These are phyloP conservation scores for Zygnema cylindricum DNA, from an alignment of 139 green algal genomes.

Conservation along the genomic window DNA sequence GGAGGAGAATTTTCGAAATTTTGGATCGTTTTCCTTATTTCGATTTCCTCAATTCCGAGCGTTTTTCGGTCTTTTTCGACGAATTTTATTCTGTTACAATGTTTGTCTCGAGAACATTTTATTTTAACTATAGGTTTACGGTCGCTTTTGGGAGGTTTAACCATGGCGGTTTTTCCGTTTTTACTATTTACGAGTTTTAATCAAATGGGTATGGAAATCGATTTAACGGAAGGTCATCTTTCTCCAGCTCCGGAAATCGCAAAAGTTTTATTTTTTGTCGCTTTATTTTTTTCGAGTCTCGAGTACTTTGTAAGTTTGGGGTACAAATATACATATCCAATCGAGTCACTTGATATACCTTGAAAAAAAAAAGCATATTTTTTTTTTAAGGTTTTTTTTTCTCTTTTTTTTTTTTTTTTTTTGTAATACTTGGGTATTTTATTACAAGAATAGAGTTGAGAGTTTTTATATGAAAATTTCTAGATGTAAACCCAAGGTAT, in stretches of 20 bases:
- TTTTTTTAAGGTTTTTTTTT: too few relatives aligned
- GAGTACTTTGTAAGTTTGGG: constrained; percentile 6
- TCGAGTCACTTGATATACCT: constrained; percentile 14
- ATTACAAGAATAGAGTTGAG: too few relatives aligned
- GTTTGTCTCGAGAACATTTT: neutral
- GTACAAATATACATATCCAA: neutral
- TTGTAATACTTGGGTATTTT: too few relatives aligned
- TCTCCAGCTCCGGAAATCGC: neutral
- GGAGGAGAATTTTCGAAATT: neutral
- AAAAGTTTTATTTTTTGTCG: neutral
- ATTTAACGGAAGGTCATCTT: neutral
- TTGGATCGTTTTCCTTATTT: neutral
- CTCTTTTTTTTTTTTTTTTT: too few relatives aligned
- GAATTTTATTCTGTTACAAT: neutral
- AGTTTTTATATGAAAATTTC: too few relatives aligned
- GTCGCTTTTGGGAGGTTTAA: neutral
- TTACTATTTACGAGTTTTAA: neutral
- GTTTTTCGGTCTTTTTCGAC: neutral
- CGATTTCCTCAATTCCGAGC: neutral
- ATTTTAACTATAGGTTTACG: constrained; percentile 10
- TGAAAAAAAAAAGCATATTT: too few relatives aligned
- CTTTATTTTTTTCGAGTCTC: neutral
- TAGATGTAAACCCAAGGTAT: too few relatives aligned
- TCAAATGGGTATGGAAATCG: neutral
- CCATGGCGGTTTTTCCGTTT: neutral